Evolutionary conservation across 192 early-diverging fungal species (phyloP).

Genomic region (Cladochytrium replicatum): DNA sequence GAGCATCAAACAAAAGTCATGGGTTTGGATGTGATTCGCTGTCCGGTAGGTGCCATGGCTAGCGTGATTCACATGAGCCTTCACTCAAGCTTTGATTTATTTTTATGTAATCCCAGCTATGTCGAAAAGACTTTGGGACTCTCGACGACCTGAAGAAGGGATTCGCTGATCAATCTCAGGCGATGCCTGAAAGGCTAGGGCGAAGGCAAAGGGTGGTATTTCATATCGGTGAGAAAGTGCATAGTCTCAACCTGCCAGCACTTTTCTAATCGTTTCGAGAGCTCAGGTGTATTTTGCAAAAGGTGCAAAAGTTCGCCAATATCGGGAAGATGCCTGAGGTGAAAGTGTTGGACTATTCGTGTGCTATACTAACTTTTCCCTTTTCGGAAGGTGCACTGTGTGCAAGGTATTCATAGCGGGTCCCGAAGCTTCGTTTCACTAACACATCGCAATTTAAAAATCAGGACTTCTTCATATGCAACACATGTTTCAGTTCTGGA

Average conservation of each 20-base stretch:
- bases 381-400: constrained; percentile 16
- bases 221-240: constrained; percentile 10
- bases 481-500: constrained; percentile 25
- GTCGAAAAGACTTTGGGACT: constrained; percentile 30
- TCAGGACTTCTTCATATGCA: constrained; percentile 17
- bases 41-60: constrained; percentile 21
- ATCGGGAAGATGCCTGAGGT: constrained; percentile 26
- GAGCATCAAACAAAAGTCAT: constrained; percentile 34
- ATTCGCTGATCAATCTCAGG: constrained; percentile 6
- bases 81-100: neutral
- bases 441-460: no score
- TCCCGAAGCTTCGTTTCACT: no score
- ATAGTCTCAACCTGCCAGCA: neutral
- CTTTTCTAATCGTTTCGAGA: constrained; percentile 1
- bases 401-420: constrained; percentile 11
- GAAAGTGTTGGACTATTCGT: neutral
- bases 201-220: constrained; percentile 2
- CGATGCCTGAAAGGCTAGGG: constrained; percentile 5
- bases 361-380: neutral
- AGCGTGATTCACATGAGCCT: neutral
- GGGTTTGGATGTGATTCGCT: constrained; percentile 27
- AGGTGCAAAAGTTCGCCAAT: constrained; percentile 19
- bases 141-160: constrained; percentile 24
- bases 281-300: constrained; percentile 12
- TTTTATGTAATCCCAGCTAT: constrained; percentile 16